Conservation (phyloP, 1,139 yeast genomes). For the Blastobotrys capitulatus region DNA sequence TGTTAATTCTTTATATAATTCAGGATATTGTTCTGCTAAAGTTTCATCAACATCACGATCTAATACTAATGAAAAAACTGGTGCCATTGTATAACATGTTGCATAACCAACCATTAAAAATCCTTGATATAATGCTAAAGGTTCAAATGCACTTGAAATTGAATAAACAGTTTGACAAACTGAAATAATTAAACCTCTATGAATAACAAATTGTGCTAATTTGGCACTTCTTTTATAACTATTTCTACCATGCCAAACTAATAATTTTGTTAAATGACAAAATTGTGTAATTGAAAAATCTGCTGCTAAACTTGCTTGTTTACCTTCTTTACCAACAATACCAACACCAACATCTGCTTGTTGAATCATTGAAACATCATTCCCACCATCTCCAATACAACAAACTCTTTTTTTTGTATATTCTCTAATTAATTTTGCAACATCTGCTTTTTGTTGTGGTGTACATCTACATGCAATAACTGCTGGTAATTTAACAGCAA, state of each 20-base stretch:
- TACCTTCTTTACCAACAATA: slow-evolving; percentile 97
- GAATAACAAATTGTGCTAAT: slow-evolving; percentile 91
- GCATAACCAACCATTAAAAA: slow-evolving; percentile 99
- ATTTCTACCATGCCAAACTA: slow-evolving; percentile 97
- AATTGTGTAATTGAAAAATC: slow-evolving; percentile 93
- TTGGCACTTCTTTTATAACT: slow-evolving; percentile 94
- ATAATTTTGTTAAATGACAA: slow-evolving; percentile 76
- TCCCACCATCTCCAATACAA: slow-evolving; percentile 99
- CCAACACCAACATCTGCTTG: slow-evolving; percentile 99
- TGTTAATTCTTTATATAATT: slow-evolving; percentile 85
- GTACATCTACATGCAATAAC: slow-evolving; percentile 98
- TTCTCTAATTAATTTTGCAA: slow-evolving; percentile 71
- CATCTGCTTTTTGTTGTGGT: slow-evolving; percentile 98
- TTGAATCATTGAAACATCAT: slow-evolving; percentile 98
- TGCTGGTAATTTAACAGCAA: slow-evolving; percentile 75
- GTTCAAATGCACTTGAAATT: slow-evolving; percentile 80
- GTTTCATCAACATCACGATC: slow-evolving; percentile 91
- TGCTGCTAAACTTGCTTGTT: slow-evolving; percentile 95
- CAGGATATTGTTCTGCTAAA: slow-evolving; percentile 87
- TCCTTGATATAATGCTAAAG: slow-evolving; percentile 90
- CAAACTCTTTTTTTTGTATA: slow-evolving; percentile 86
- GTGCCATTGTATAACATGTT: slow-evolving; percentile 96
- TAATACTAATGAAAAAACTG: slow-evolving; percentile 87
- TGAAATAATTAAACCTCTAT: slow-evolving; percentile 88
- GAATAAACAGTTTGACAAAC: slow-evolving; percentile 97